A percentile compares a stretch with the other conserved stretches of the same genome.
Conservation (phyloP, 2,329 filamentous ascomycete genomes). For the Neophaeococcomyces mojaviensis region DNA sequence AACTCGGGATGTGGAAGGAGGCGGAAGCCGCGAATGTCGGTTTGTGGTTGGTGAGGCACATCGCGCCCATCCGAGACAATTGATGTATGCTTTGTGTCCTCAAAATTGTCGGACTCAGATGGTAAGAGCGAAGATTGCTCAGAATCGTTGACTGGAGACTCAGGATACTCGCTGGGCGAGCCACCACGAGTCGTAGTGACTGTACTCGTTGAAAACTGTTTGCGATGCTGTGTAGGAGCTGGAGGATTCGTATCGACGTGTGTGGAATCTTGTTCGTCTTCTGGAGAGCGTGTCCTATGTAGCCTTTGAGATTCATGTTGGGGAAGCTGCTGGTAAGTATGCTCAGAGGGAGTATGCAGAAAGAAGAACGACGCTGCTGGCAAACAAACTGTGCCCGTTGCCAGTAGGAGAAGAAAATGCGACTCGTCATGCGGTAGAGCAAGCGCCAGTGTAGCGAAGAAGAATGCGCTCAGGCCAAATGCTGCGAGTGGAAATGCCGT, state of each 20-base stretch:
- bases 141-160: neutral
- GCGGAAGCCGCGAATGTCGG: slow-evolving; percentile 82
- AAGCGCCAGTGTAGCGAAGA: slow-evolving; percentile 77
- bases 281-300: slow-evolving; percentile 28
- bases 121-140: slow-evolving; percentile 3
- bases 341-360: slow-evolving; percentile 59
- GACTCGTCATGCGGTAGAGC: slow-evolving; percentile 78
- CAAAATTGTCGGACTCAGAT: neutral
- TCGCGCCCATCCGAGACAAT: slow-evolving; percentile 56
- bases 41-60: slow-evolving; percentile 57
- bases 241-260: slow-evolving; percentile 17
- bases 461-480: slow-evolving; percentile 91
- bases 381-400: slow-evolving; percentile 69
- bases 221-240: slow-evolving; percentile 30
- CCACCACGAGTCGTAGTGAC: slow-evolving; percentile 25
- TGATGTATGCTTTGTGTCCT: slow-evolving; percentile 23
- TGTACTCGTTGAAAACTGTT: slow-evolving; percentile 25
- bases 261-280: slow-evolving; percentile 19
- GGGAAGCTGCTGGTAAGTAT: slow-evolving; percentile 38
- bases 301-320: slow-evolving; percentile 29
- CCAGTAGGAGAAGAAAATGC: slow-evolving; percentile 70
- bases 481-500: slow-evolving; percentile 89
- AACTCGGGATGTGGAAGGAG: slow-evolving; percentile 70
- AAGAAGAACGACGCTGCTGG: slow-evolving; percentile 77
- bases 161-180: slow-evolving; percentile 16